Conservation (phyloP, 306 rosid genomes). For the Cajanus cajan region DNA sequence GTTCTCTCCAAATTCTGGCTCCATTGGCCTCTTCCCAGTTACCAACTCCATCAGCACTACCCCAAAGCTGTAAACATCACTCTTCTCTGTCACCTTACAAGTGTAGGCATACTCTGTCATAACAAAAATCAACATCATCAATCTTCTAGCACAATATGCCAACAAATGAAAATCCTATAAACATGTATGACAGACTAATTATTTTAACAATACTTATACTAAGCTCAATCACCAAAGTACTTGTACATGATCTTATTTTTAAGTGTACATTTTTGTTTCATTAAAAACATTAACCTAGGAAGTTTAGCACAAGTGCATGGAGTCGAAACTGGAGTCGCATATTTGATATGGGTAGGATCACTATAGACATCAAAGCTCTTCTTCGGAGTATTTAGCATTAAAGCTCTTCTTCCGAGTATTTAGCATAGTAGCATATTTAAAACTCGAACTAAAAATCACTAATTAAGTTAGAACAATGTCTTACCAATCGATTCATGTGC, state of each 20-base stretch:
- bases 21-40: constrained; percentile 70
- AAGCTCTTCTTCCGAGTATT: no score
- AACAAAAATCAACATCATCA: constrained; percentile 27
- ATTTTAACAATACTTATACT: background rate
- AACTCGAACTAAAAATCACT: no score
- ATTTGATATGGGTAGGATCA: no score
- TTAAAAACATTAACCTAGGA: background rate
- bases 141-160: constrained; percentile 6
- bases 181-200: background rate
- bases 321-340: no score
- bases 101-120: constrained; percentile 78
- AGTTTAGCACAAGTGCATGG: no score
- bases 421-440: no score
- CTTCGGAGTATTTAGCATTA: no score
- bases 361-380: no score
- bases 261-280: background rate
- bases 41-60: constrained; percentile 87
- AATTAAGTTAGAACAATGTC: no score
- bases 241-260: background rate
- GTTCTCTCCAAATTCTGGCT: constrained; percentile 68
- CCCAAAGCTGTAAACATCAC: constrained; percentile 90
- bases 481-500: no score
- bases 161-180: background rate
- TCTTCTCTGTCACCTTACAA: constrained; percentile 81
- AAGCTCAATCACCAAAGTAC: background rate